Base-by-base conservation (phyloP, 768 basidiomycete genomes). In the Termitomyces sp. region DNA sequence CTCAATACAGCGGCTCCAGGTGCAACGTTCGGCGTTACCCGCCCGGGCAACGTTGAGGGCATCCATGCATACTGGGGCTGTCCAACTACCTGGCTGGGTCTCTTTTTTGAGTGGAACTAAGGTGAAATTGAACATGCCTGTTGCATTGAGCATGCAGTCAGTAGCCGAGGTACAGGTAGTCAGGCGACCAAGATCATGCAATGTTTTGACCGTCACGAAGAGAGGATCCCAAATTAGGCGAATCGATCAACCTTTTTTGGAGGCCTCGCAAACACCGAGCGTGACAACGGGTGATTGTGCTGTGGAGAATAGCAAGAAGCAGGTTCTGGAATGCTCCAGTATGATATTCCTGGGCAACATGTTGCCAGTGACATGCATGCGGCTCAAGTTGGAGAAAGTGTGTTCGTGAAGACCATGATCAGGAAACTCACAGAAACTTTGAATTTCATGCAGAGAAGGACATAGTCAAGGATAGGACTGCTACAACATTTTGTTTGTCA, bases 11-110 rank as follows among this genome's bases (percentile, higher is more conserved):
- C 45, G 50, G 56, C 35, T 46, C 44, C 51, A 36, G 50, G 44
- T 47, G 35, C 33, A 32, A 14, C 41, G 38, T 28, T 43, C 22
- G 26, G 41, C 35, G 32, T 22, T 47, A 16, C 44, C 44, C 44
- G 24, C 44, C 44, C 16, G 18, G 46, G 46, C 11, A n/a, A 32
- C 20, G 13, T 35, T 24, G 49, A 35, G 6, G 49, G 33, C 49
- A 50, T 22, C 33, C 5, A 32, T 52, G 43, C 30, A 56, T 48
- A 54, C 52, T 58, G 52, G 52, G 52, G 52, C 10, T 58, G 52
- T 35, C 52, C 62, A 61, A 36, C 63, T 72, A 3, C 71, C 74
- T 2, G 70, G 67, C 5, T 20, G 2, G 28, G 28, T 35, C 71
- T 33, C 38, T 26, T 57, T 52, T 46, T 52, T 43, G 0, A 20